phyloP scores from a whole-genome alignment of 1,284 basidiomycete genomes.

The Cerrena zonata region DNA sequence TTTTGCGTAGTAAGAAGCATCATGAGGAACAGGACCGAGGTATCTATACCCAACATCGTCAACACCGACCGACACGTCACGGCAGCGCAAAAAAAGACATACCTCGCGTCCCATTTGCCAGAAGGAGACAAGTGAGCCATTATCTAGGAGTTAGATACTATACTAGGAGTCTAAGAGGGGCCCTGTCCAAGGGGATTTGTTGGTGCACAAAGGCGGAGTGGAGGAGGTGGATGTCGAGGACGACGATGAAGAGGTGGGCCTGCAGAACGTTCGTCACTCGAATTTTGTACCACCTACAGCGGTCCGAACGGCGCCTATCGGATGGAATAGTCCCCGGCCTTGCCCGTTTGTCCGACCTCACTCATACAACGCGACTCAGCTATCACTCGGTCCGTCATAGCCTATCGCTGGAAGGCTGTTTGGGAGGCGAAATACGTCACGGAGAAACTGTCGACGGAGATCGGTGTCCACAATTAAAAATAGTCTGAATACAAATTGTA shows the following conservation, averaged over 20 bases:
- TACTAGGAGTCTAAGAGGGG: not conserved
- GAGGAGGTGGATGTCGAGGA: slow-evolving; percentile 3
- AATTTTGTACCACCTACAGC: slow-evolving; percentile 1
- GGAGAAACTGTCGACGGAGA: too few relatives aligned
- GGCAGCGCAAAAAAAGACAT: slow-evolving; percentile 20
- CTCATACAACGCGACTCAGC: too few relatives aligned
- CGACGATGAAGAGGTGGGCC: not conserved
- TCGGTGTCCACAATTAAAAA: too few relatives aligned
- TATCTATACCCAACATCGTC: slow-evolving; percentile 39
- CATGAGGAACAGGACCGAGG: slow-evolving; percentile 69
- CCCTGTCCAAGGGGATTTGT: slow-evolving; percentile 4
- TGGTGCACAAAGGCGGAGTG: not conserved
- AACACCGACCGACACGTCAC: slow-evolving; percentile 9
- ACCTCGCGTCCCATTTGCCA: slow-evolving; percentile 71
- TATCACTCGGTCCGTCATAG: too few relatives aligned
- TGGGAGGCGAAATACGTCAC: too few relatives aligned
- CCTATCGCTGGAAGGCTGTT: too few relatives aligned
- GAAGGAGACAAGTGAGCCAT: slow-evolving; percentile 21
- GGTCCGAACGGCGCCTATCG: not conserved
- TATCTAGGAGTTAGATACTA: not conserved
- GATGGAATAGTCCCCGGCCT: not conserved
- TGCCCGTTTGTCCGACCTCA: too few relatives aligned
- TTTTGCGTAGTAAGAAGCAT: slow-evolving; percentile 68
- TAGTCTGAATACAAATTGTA: too few relatives aligned
- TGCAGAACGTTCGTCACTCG: not conserved